These are phyloP conservation scores for Alternaria angustiovoidea DNA, from an alignment of 2,329 filamentous ascomycete species.

Conservation along the genomic window DNA sequence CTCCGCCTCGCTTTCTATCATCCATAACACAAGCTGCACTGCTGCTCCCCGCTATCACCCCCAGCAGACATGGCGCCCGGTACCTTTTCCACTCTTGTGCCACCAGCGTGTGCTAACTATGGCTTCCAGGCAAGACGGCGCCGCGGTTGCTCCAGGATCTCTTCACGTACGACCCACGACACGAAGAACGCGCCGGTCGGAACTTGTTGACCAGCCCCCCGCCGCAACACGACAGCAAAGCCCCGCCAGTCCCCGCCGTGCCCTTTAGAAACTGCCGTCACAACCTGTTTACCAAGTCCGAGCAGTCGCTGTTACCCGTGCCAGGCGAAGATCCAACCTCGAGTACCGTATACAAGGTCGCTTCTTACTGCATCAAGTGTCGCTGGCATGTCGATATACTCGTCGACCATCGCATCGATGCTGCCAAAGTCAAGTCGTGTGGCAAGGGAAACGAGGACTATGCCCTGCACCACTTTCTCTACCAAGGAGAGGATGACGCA, in stretches of 20 bases:
- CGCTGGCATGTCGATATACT: conserved; percentile 68
- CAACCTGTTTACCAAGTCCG: conserved; percentile 64
- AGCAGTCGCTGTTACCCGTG: conserved; percentile 61
- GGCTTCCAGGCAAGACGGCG: conserved; percentile 57
- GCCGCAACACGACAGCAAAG: conserved; percentile 58
- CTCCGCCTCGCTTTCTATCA: neutral
- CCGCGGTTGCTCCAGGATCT: conserved; percentile 62
- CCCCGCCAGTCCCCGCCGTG: conserved; percentile 43
- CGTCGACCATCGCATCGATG: conserved; percentile 60
- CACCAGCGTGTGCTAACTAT: conserved; percentile 19
- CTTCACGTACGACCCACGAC: conserved; percentile 59
- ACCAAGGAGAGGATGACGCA: conserved; percentile 28
- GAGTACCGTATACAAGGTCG: conserved; percentile 62
- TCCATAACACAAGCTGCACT: conserved; percentile 4
- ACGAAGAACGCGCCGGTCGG: conserved; percentile 55
- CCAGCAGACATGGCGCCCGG: conserved; percentile 33
- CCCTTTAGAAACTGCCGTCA: conserved; percentile 64
- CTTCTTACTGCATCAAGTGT: conserved; percentile 69
- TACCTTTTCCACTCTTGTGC: conserved; percentile 18
- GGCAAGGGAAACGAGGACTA: conserved; percentile 54
- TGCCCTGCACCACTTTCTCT: conserved; percentile 69
- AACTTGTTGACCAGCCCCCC: conserved; percentile 68
- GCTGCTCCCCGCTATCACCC: conserved; percentile 1
- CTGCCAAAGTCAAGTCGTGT: conserved; percentile 52
- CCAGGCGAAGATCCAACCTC: conserved; percentile 51